phyloP scores from a whole-genome alignment of 2,329 filamentous ascomycete genomes.

The Chrysoporthe puriensis region DNA sequence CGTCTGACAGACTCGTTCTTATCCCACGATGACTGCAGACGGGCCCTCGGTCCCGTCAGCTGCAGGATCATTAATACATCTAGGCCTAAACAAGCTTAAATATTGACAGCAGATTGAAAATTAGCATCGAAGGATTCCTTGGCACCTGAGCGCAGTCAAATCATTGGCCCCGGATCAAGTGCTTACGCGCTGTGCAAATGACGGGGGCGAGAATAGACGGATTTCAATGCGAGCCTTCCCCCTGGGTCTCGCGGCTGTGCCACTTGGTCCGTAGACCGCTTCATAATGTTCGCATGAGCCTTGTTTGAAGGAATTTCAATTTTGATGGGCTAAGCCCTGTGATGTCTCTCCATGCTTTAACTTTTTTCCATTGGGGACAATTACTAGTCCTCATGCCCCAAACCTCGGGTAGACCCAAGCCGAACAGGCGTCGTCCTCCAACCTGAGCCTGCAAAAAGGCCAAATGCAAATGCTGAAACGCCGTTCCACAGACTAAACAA shows the following conservation, averaged over 20 bases:
- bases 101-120: neutral
- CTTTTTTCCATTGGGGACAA: too few relatives aligned
- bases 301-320: too few relatives aligned
- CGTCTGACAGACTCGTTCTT: neutral
- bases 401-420: too few relatives aligned
- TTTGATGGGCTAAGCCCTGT: too few relatives aligned
- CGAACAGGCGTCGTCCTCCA: too few relatives aligned
- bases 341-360: too few relatives aligned
- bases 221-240: neutral
- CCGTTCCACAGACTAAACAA: neutral
- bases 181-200: neutral
- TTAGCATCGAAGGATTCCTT: constrained; percentile 8
- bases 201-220: neutral
- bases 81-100: constrained; percentile 11
- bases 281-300: too few relatives aligned
- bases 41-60: neutral
- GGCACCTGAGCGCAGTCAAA: neutral
- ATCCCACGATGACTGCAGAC: neutral
- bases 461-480: too few relatives aligned
- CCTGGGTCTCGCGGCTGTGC: too few relatives aligned
- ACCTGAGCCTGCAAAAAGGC: too few relatives aligned
- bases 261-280: too few relatives aligned
- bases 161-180: neutral
- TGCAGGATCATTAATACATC: constrained; percentile 2
- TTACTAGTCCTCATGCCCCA: too few relatives aligned